Evolutionary conservation across 768 basidiomycete species (phyloP).

Genomic region (Xerocomus potaroensis): DNA sequence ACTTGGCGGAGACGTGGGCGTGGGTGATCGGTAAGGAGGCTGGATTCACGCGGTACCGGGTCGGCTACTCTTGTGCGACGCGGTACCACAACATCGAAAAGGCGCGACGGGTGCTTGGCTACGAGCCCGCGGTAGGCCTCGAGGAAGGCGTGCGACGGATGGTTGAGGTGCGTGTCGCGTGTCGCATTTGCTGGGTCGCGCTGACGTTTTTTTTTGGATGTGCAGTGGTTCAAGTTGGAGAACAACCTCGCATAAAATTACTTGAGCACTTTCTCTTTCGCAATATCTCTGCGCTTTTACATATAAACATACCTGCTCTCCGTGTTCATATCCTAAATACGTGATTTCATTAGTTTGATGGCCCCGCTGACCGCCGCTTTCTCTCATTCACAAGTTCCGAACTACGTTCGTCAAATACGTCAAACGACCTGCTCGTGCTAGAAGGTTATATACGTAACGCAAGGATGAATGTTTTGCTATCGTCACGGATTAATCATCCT

Average conservation of each 20-base stretch:
- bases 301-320: constrained; percentile 6
- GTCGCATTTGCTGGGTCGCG: not conserved
- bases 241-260: constrained; percentile 26
- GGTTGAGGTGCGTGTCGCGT: constrained; percentile 56
- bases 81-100: constrained; percentile 95
- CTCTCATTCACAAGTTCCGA: no score
- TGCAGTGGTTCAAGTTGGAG: constrained; percentile 30
- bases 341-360: no score
- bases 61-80: constrained; percentile 71
- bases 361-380: no score
- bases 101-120: constrained; percentile 85
- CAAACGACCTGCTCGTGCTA: no score
- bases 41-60: constrained; percentile 81
- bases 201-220: not conserved
- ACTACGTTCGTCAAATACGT: no score
- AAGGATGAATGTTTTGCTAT: no score
- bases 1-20: constrained; percentile 66
- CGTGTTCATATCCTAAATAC: not conserved
- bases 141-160: constrained; percentile 82
- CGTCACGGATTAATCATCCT: no score
- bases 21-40: constrained; percentile 75
- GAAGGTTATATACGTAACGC: no score
- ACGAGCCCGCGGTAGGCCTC: constrained; percentile 86
- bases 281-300: not conserved
- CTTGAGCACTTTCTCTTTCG: not conserved